Percentiles rank a stretch among this genome's conserved stretches.
These are phyloP conservation scores for Pseudogymnoascus sp. DNA, from an alignment of 2,329 filamentous ascomycete species.

Conservation along the genomic window DNA sequence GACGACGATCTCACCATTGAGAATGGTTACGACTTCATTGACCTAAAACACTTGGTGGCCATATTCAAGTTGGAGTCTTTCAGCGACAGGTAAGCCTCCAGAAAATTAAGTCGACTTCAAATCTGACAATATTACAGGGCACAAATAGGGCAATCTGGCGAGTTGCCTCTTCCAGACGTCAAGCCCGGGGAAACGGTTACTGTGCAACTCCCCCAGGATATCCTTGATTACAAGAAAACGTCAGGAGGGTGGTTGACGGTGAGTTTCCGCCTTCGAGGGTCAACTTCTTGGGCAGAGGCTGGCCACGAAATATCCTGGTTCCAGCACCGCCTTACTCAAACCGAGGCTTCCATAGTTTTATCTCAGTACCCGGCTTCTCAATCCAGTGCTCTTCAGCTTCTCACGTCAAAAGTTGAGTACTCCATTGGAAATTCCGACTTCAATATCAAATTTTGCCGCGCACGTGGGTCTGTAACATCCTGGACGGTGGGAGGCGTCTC, in stretches of 20 bases:
- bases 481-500: constrained; percentile 34
- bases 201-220: constrained; percentile 29
- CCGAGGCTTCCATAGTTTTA: background rate
- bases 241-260: constrained; percentile 40
- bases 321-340: background rate
- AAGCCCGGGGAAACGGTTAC: constrained; percentile 32
- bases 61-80: constrained; percentile 40
- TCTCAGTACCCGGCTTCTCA: constrained; percentile 17
- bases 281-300: constrained; percentile 43
- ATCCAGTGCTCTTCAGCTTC: constrained; percentile 10
- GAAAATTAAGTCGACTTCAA: background rate
- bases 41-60: constrained; percentile 41
- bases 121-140: constrained; percentile 14
- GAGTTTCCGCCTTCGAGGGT: constrained; percentile 36
- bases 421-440: constrained; percentile 31
- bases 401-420: constrained; percentile 20
- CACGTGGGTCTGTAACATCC: constrained; percentile 36
- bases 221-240: constrained; percentile 14
- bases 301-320: constrained; percentile 50
- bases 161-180: constrained; percentile 36
- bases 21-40: constrained; percentile 47
- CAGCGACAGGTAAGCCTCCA: constrained; percentile 33
- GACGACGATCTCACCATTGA: constrained; percentile 31
- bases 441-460: constrained; percentile 38
- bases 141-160: constrained; percentile 30